Conservation (phyloP, 2,329 filamentous ascomycete genomes). For the Apiospora hydei region DNA sequence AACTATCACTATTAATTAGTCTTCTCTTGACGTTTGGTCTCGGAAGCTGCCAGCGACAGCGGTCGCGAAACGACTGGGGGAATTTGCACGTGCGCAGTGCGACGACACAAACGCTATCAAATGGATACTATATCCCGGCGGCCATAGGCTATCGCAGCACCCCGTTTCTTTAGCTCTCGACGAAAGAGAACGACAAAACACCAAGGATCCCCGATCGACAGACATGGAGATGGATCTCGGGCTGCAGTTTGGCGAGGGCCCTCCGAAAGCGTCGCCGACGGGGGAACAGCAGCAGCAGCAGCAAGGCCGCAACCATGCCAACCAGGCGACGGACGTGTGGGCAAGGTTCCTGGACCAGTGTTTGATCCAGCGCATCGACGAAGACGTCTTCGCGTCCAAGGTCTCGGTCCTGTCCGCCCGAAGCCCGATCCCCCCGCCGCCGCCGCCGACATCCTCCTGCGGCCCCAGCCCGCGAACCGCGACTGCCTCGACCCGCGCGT, state of each 20-base stretch:
- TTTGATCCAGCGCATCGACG: conserved; percentile 58
- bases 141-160: conserved; percentile 2
- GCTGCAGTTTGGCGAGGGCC: conserved; percentile 12
- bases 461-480: conserved; percentile 56
- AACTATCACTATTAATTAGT: not conserved
- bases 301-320: conserved; percentile 27
- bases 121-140: not conserved
- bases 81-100: not conserved
- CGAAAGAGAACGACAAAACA: not conserved
- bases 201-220: not conserved
- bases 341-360: conserved; percentile 58
- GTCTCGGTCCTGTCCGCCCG: conserved; percentile 57
- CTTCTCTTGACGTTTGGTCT: not conserved
- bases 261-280: conserved; percentile 24
- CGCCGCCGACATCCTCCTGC: conserved; percentile 66
- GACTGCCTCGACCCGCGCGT: conserved; percentile 66
- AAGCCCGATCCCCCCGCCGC: conserved; percentile 58
- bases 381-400: conserved; percentile 60
- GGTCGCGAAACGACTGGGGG: not conserved
- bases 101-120: not conserved
- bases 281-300: too few species aligned
- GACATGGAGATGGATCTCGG: conserved; percentile 28
- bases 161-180: not conserved
- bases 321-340: conserved; percentile 52
- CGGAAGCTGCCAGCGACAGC: not conserved